Evolutionary conservation across 2,329 filamentous ascomycete genomes (phyloP).

Genomic region (Monilinia fructigena): DNA sequence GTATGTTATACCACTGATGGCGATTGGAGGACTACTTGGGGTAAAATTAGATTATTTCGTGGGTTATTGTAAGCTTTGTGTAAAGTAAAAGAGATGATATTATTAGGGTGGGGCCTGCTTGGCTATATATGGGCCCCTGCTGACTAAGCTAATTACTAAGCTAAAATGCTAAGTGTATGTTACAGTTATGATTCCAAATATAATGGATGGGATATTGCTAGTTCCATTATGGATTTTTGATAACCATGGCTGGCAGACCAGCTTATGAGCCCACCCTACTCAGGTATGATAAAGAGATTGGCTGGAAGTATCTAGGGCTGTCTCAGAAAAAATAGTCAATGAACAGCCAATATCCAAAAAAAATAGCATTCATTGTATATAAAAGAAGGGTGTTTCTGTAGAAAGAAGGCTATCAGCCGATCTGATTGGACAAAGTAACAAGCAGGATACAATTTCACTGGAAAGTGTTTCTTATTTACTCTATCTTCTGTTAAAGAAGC

Average conservation of each 20-base stretch:
- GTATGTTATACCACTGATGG: neutral
- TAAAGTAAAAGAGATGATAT: too few relatives aligned
- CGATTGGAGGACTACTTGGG: neutral
- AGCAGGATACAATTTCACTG: neutral
- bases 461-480: too few relatives aligned
- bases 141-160: too few relatives aligned
- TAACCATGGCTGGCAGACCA: too few relatives aligned
- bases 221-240: too few relatives aligned
- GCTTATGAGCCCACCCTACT: too few relatives aligned
- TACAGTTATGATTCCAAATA: conserved; percentile 3
- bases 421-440: neutral
- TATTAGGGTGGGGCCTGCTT: too few relatives aligned
- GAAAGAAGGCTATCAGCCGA: neutral
- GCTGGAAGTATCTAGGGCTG: neutral
- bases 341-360: neutral
- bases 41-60: conserved; percentile 17
- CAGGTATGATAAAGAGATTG: too few relatives aligned
- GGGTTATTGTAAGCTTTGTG: too few relatives aligned
- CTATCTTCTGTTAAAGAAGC: too few relatives aligned
- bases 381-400: neutral
- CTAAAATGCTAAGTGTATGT: too few relatives aligned
- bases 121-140: too few relatives aligned
- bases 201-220: conserved; percentile 9
- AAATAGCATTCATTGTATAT: neutral
- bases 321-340: neutral